phyloP scores from a whole-genome alignment of 345 rosid species.

The Eucalyptus pauciflora region DNA sequence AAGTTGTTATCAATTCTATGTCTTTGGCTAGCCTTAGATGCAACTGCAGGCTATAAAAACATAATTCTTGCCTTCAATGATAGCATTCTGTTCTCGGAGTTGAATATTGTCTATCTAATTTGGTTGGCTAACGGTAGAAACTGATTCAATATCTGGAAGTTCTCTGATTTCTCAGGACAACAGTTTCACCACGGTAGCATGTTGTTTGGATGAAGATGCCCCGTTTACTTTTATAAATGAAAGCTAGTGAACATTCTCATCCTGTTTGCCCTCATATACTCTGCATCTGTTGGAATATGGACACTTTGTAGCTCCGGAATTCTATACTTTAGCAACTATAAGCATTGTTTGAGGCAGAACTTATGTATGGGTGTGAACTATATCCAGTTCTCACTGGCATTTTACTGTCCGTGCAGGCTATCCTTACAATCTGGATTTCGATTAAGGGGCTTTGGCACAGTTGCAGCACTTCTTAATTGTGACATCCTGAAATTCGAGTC shows the following conservation, averaged over 20 bases:
- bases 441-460: conserved; percentile 85
- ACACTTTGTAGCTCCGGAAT: background rate
- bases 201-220: background rate
- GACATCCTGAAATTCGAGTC: conserved; percentile 90
- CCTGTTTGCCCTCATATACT: background rate
- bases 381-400: background rate
- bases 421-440: conserved; percentile 89
- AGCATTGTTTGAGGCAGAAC: background rate
- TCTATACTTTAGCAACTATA: background rate
- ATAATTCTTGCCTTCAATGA: background rate
- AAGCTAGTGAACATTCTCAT: background rate
- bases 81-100: no score
- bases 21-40: background rate
- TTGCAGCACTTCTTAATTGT: conserved; percentile 91
- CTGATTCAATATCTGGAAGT: background rate
- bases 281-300: background rate
- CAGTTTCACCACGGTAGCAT: background rate
- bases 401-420: conserved; percentile 39
- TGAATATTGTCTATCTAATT: background rate
- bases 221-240: background rate
- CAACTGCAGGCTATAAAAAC: background rate
- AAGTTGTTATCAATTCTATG: background rate
- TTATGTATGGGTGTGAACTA: background rate
- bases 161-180: background rate
- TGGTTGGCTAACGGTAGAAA: background rate